Evolutionary conservation across 768 basidiomycete species (phyloP).

Genomic region (Kwoniella sp.): DNA sequence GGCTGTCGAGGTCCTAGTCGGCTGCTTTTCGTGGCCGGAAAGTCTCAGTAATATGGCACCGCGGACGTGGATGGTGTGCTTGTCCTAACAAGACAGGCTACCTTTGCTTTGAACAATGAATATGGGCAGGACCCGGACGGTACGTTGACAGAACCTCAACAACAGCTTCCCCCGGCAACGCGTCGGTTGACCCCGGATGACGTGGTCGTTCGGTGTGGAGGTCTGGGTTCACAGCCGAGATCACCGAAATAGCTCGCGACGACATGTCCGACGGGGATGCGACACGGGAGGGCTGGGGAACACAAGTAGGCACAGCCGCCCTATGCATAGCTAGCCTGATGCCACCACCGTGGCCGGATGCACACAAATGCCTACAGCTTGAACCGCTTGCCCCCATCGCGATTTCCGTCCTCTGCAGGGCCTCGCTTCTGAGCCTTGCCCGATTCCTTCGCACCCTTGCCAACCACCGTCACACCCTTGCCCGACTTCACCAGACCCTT

Average conservation of each 20-base stretch:
- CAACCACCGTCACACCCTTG: constrained; percentile 52
- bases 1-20: too few species aligned
- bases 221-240: background rate
- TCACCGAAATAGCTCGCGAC: background rate
- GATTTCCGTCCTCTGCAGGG: constrained; percentile 4
- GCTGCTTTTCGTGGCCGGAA: too few species aligned
- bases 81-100: background rate
- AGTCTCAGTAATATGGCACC: too few species aligned
- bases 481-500: constrained; percentile 71
- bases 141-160: too few species aligned
- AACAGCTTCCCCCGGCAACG: too few species aligned
- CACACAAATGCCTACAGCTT: constrained; percentile 33
- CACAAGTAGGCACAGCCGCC: background rate
- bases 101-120: background rate
- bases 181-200: too few species aligned
- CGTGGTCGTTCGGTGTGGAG: constrained; percentile 17
- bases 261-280: background rate
- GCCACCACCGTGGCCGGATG: too few species aligned
- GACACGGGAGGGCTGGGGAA: background rate
- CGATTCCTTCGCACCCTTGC: constrained; percentile 38
- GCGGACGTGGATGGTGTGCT: background rate
- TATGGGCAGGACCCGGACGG: constrained; percentile 7
- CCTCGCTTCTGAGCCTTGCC: constrained; percentile 28
- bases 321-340: too few species aligned
- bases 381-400: constrained; percentile 38